Percentiles rank a stretch among this genome's conserved stretches.
Evolutionary conservation across 2,329 filamentous ascomycete species (phyloP).

Genomic region (Trichophyton mentagrophytes): DNA sequence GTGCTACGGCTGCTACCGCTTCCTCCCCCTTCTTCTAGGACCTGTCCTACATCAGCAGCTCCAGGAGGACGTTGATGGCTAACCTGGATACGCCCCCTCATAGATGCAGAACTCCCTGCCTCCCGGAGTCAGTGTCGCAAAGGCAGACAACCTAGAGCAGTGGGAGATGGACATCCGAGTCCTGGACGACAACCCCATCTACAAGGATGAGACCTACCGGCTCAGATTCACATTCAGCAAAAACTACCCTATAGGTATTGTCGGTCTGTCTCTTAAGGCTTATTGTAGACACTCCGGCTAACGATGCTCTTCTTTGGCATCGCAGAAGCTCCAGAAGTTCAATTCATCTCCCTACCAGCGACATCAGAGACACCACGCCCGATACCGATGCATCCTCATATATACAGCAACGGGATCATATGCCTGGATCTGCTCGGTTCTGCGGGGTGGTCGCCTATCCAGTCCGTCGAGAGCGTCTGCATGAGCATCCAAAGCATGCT

Average conservation of each 20-base stretch:
- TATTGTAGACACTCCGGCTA: neutral
- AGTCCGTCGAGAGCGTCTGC: conserved; percentile 92
- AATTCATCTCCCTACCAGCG: conserved; percentile 54
- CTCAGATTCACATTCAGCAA: conserved; percentile 76
- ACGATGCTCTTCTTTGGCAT: too few species aligned
- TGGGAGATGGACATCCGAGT: conserved; percentile 91
- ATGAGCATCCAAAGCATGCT: conserved; percentile 98
- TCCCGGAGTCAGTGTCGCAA: conserved; percentile 63
- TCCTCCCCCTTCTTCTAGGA: too few species aligned
- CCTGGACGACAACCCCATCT: conserved; percentile 80
- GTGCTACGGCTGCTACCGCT: neutral
- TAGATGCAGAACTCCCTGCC: conserved; percentile 47
- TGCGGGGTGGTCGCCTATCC: conserved; percentile 89
- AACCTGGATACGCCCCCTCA: neutral
- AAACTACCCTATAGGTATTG: conserved; percentile 75
- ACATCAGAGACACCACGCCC: conserved; percentile 34
- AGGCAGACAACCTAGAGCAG: conserved; percentile 69
- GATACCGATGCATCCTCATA: conserved; percentile 91
- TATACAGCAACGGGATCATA: conserved; percentile 98
- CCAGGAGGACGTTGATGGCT: neutral
- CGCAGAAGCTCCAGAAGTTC: conserved; percentile 84
- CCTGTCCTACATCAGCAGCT: neutral
- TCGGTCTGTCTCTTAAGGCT: too few species aligned
- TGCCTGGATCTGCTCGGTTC: conserved; percentile 83
- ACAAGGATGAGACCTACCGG: conserved; percentile 64